phyloP scores from a whole-genome alignment of 2,329 filamentous ascomycete species.

The Magnaporthiopsis incrustans region DNA sequence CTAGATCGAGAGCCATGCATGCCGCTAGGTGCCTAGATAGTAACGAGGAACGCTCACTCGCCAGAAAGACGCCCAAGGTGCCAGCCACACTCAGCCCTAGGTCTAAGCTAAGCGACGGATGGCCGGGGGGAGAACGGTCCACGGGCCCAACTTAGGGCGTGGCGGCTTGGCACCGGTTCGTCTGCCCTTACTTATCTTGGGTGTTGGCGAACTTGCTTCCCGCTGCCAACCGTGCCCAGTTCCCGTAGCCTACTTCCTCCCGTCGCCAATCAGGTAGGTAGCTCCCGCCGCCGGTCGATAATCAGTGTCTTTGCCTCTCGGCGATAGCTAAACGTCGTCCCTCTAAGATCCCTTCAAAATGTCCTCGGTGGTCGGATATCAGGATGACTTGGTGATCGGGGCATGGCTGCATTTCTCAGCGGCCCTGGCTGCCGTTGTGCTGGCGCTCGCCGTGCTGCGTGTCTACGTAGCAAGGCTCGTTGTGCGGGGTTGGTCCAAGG shows the following conservation, averaged over 20 bases:
- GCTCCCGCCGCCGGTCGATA: background rate
- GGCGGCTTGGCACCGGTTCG: background rate
- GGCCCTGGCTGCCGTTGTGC: background rate
- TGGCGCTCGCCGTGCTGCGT: background rate
- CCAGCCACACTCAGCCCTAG: background rate
- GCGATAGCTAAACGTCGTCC: background rate
- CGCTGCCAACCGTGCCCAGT: too few species aligned
- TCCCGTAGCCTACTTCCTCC: too few species aligned
- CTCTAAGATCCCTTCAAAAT: too few species aligned
- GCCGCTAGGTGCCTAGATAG: background rate
- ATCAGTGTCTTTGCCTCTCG: background rate
- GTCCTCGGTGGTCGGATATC: background rate
- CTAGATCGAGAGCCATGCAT: too few species aligned
- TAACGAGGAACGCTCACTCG: background rate
- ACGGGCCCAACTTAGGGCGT: too few species aligned
- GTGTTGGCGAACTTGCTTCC: background rate
- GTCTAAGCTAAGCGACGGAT: background rate
- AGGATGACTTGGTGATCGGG: background rate
- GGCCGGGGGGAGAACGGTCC: too few species aligned
- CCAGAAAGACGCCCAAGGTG: background rate
- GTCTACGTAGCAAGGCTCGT: background rate
- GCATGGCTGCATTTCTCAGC: background rate
- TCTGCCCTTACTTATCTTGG: too few species aligned
- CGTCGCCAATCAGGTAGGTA: too few species aligned
- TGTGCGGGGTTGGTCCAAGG: background rate